Evolutionary conservation across 83 land plant genomes (phyloP).

Genomic region (Picea mariana): DNA sequence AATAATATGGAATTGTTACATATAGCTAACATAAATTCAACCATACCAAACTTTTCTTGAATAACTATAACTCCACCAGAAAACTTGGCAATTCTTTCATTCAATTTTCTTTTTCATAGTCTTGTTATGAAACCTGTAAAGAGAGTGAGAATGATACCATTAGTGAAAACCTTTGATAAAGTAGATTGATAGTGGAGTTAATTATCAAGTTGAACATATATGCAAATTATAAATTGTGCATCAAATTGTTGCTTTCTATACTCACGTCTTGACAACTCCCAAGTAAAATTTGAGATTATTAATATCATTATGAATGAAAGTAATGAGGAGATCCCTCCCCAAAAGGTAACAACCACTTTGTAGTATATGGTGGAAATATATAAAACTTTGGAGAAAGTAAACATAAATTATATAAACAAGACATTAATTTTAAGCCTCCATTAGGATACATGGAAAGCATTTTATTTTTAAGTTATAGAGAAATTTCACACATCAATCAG

Average conservation of each 20-base stretch:
- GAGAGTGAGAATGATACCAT: background rate
- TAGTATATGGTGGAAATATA: too few relatives aligned
- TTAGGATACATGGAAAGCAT: too few relatives aligned
- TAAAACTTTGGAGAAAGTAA: too few relatives aligned
- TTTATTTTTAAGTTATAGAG: background rate
- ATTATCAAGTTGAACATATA: background rate
- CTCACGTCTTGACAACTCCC: too few relatives aligned
- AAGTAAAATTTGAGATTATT: too few relatives aligned
- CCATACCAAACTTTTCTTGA: constrained; percentile 28
- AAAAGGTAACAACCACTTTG: background rate
- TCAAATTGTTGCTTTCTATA: too few relatives aligned
- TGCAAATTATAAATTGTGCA: too few relatives aligned
- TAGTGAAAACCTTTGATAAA: background rate
- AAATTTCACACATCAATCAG: constrained; percentile 60
- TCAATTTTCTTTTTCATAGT: constrained; percentile 88
- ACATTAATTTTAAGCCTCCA: too few relatives aligned
- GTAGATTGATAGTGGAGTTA: background rate
- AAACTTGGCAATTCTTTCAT: constrained; percentile 87
- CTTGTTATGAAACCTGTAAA: constrained; percentile 72
- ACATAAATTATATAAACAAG: too few relatives aligned
- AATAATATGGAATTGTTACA: background rate
- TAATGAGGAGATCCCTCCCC: too few relatives aligned
- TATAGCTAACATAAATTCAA: background rate
- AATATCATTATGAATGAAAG: too few relatives aligned
- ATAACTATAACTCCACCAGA: constrained; percentile 94